Base-by-base conservation (phyloP, 2,329 filamentous ascomycete species). In the Diplodia scrobiculata region DNA sequence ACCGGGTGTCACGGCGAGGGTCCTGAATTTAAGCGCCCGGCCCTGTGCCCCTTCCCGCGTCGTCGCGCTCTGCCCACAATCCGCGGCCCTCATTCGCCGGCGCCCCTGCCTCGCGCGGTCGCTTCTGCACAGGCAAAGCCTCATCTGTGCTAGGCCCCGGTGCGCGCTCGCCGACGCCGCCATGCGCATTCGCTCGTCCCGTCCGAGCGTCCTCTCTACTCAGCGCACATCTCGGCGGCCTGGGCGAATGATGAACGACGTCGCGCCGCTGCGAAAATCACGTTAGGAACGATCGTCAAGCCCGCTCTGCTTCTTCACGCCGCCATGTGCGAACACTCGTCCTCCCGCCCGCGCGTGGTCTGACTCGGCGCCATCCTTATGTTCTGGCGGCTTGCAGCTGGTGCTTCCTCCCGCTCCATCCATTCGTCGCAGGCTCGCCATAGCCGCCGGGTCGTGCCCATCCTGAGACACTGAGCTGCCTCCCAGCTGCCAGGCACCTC, bases 51-150 rank as follows among this genome's bases (percentile, higher is more conserved):
- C 32, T 53, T 58, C 63, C 63, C 52, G 45, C 54, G 14, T 25
- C 38, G 55, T 25, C 17, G 41, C 41, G 41, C 41, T 45, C 55
- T 58, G 50, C 62, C 53, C 48, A 36, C 29, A 21, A 36, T 10
- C 50, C 14, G 38, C 41, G n/a, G 17, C 25, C 27, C 47, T 66
- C 54, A 66, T 66, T 66, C 64, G 64, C 58, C 54, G 7, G 14
- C 14, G 60, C 34, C 59, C 59, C 52, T 66, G 65, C 45, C 45
- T 32, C 36, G 38, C 34, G 19, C 48, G 27, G 58, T 63, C 41
- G 58, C 65, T 64, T 64, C 50, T 64, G 65, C 65, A 67, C 47
- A 51, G 51, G 51, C 52, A 55, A 67, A 64, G 50, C 27, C 50
- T 36, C 45, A 29, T 67, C 34, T 11, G 36, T 48, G 41, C 14